phyloP scores from a whole-genome alignment of 768 basidiomycete genomes.

The Epithele typhae region DNA sequence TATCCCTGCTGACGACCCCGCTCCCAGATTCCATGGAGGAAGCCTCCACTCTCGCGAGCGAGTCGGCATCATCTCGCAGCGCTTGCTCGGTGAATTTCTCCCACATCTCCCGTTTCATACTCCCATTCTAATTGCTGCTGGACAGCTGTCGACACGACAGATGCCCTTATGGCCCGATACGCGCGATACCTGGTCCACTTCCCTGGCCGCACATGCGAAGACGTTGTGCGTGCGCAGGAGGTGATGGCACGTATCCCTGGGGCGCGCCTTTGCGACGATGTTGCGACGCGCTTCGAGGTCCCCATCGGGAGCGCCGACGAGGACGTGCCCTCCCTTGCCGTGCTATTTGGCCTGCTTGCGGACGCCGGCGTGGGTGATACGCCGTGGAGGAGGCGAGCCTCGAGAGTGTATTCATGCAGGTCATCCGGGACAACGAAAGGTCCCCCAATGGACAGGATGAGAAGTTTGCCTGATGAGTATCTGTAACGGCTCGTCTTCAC shows the following conservation, averaged over 20 bases:
- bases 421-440: slow-evolving; percentile 61
- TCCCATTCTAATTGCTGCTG: no score
- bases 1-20: no score
- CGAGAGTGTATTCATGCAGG: slow-evolving; percentile 71
- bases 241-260: slow-evolving; percentile 63
- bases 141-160: slow-evolving; percentile 67
- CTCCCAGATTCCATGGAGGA: slow-evolving; percentile 76
- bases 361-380: not conserved
- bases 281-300: slow-evolving; percentile 73
- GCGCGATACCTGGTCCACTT: slow-evolving; percentile 80
- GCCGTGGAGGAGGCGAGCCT: slow-evolving; percentile 67
- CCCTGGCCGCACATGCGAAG: slow-evolving; percentile 59
- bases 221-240: slow-evolving; percentile 48
- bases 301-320: slow-evolving; percentile 38
- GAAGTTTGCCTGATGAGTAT: no score
- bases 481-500: no score
- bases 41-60: slow-evolving; percentile 69
- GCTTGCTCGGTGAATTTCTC: slow-evolving; percentile 49
- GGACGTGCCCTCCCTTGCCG: not conserved
- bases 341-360: not conserved
- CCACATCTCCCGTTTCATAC: slow-evolving; percentile 1
- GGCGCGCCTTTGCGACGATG: slow-evolving; percentile 64
- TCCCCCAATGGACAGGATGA: no score
- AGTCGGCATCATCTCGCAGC: slow-evolving; percentile 75
- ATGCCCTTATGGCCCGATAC: slow-evolving; percentile 59